phyloP scores from a whole-genome alignment of 176 grass and related monocot species.

The Oryza officinalis region DNA sequence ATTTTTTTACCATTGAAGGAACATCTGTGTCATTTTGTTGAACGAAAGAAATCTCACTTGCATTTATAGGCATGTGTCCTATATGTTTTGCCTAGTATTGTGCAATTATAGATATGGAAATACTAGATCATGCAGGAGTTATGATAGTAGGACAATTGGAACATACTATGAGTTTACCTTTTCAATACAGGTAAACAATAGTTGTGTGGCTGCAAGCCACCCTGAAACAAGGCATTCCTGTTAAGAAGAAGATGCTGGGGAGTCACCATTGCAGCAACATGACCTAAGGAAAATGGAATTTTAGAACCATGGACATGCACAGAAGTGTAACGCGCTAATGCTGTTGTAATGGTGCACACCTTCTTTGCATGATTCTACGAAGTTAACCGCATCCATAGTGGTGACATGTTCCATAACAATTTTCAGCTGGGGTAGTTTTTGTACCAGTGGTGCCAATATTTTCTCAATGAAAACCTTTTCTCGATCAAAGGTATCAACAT shows the following conservation, averaged over 20 bases:
- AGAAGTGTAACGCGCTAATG: slow-evolving; percentile 24
- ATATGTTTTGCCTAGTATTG: background rate
- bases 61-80: background rate
- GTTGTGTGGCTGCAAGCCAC: slow-evolving; percentile 89
- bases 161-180: slow-evolving; percentile 92
- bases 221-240: slow-evolving; percentile 92
- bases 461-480: slow-evolving; percentile 88
- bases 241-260: slow-evolving; percentile 89
- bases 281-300: slow-evolving; percentile 38
- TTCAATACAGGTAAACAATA: slow-evolving; percentile 92
- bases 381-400: slow-evolving; percentile 84
- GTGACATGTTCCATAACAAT: slow-evolving; percentile 89
- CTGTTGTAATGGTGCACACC: slow-evolving; percentile 35
- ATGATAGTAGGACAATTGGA: background rate
- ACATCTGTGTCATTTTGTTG: background rate
- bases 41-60: background rate
- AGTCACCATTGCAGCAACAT: slow-evolving; percentile 89
- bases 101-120: background rate
- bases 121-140: background rate
- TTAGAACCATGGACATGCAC: background rate
- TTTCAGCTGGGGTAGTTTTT: slow-evolving; percentile 78
- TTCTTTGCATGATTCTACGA: slow-evolving; percentile 76
- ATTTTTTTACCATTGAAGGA: slow-evolving; percentile 6
- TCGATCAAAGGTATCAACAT: slow-evolving; percentile 86
- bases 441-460: slow-evolving; percentile 75